A percentile compares a stretch with the other conserved stretches of the same genome.
Conservation (phyloP, 2,329 filamentous ascomycete species). For the Fusarium sp. region DNA sequence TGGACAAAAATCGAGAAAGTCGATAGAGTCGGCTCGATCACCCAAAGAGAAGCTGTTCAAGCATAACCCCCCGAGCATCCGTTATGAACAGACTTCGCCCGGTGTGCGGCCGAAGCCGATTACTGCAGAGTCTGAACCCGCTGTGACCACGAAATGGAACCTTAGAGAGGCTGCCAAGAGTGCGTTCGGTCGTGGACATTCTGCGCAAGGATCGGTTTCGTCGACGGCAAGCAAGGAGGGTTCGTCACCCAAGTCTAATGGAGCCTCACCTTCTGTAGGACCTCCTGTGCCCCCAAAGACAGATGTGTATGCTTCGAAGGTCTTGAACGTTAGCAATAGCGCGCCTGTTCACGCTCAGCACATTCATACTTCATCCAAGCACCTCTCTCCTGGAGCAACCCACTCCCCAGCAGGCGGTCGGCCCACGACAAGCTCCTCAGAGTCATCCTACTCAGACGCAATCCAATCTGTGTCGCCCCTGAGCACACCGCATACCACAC, state of each 20-base stretch:
- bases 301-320: neutral
- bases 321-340: neutral
- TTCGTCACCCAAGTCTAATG: slow-evolving; percentile 4
- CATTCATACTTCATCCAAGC: slow-evolving; percentile 19
- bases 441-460: slow-evolving; percentile 58
- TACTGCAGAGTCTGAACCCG: slow-evolving; percentile 33
- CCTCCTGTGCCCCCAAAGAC: slow-evolving; percentile 19
- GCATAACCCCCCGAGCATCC: slow-evolving; percentile 49
- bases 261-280: slow-evolving; percentile 30
- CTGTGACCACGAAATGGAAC: slow-evolving; percentile 51
- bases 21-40: slow-evolving; percentile 12
- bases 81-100: slow-evolving; percentile 48
- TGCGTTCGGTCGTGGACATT: slow-evolving; percentile 48
- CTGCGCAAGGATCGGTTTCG: slow-evolving; percentile 29
- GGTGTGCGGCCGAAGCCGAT: slow-evolving; percentile 45
- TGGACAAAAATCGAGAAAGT: slow-evolving; percentile 14
- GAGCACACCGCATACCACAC: slow-evolving; percentile 59
- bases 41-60: slow-evolving; percentile 34
- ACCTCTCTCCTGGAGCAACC: slow-evolving; percentile 13
- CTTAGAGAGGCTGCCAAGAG: slow-evolving; percentile 56
- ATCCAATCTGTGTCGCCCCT: slow-evolving; percentile 54
- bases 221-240: slow-evolving; percentile 35
- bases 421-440: slow-evolving; percentile 54
- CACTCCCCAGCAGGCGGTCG: slow-evolving; percentile 23
- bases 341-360: slow-evolving; percentile 13